phyloP scores from a whole-genome alignment of 306 rosid species.

The Benincasa hispida region DNA sequence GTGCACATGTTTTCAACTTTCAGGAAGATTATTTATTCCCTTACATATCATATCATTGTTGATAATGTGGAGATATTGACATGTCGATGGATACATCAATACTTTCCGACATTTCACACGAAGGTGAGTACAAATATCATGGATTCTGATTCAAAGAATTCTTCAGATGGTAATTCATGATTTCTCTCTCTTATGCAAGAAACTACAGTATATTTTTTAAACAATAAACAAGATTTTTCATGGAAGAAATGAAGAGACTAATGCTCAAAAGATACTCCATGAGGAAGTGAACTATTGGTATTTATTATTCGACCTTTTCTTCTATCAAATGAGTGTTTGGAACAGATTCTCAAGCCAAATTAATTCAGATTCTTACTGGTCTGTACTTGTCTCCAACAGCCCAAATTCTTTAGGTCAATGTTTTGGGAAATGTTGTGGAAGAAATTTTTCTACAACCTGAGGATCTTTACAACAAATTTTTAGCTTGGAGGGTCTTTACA shows the following conservation, averaged over 20 bases:
- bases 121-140: background rate
- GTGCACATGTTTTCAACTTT: background rate
- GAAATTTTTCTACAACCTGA: no score
- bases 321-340: background rate
- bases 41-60: background rate
- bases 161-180: background rate
- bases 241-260: no score
- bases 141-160: background rate
- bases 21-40: background rate
- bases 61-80: background rate
- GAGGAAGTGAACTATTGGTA: no score
- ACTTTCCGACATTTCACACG: background rate
- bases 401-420: no score
- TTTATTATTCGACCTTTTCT: no score
- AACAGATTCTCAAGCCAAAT: background rate
- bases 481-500: no score
- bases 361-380: background rate
- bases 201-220: background rate
- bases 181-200: background rate
- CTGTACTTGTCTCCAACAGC: no score
- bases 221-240: background rate
- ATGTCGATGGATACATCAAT: background rate
- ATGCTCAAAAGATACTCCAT: no score
- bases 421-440: no score
- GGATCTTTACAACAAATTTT: no score